Evolutionary conservation across 441 rosid genomes (phyloP), one percentile per base, ranked within the genome.

Genomic region (Pelargonium fulgidum): DNA sequence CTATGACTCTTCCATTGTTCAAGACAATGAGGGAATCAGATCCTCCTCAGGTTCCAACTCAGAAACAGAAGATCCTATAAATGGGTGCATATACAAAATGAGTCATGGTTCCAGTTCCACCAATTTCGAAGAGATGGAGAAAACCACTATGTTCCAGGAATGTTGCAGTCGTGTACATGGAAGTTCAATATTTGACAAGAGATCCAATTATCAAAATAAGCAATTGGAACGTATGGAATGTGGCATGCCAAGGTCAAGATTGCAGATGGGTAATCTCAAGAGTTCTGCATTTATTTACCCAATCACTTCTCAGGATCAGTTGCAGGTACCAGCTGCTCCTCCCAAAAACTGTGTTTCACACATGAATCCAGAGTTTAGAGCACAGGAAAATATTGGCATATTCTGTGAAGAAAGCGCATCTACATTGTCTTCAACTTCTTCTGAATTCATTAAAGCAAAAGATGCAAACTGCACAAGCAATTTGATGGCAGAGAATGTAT

Each of bases 41-140:
- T 83, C 88, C 67, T 73, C 72, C 68, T 83, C 86, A 42, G 74
- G 86, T 69, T 85, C 85, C 71, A 82, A 83, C 70, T 83, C 93
- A 39, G 89, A 83, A 67, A 79, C 85, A 68, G 90, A 88, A 70
- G 81, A 85, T 74, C 73, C 84, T 64, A 73, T 81, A 29, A 44
- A 67, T 63, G 75, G 80, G 63, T 75, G 71, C 78, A 80, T 75
- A 70, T 68, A 71, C 52, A 81, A 77, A 67, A 70, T 73, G 67
- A 72, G 59, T 75, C 68, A 64, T 61, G 79, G 66, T 66, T 66
- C 70, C 59, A 54, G 26, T 72, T 75, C 84, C 74, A 73, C 70
- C 70, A 75, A 73, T 73, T 66, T 66, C 64, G 79, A 68, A 48
- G 77, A 69, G 48, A 68, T 64, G 62, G 80, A 75, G 61, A 77